These are phyloP conservation scores for Colletotrichum paranaense DNA, from an alignment of 2,329 filamentous ascomycete species.

Conservation along the genomic window DNA sequence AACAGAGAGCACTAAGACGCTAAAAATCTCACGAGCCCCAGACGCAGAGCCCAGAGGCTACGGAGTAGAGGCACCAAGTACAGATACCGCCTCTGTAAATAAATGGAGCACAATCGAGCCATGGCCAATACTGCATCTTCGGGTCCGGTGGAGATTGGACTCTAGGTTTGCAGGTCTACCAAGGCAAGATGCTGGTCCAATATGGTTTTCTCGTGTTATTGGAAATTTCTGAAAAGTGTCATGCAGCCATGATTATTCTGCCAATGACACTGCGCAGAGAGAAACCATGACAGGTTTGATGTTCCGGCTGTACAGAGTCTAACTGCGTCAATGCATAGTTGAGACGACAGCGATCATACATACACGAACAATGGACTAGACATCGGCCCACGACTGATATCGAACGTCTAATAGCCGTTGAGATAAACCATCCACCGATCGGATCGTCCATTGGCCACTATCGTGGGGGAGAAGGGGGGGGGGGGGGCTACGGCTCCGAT, in stretches of 20 bases:
- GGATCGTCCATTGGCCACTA: neutral
- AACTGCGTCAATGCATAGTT: neutral
- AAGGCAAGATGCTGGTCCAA: neutral
- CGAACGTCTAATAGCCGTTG: neutral
- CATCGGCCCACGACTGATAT: neutral
- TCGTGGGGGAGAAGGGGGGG: neutral
- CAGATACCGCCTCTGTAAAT: neutral
- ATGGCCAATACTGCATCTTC: slow-evolving; percentile 11
- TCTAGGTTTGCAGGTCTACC: neutral
- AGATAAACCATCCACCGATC: neutral
- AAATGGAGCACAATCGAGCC: slow-evolving; percentile 1
- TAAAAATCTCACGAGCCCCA: slow-evolving; percentile 13
- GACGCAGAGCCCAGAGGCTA: neutral
- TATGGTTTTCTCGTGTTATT: neutral
- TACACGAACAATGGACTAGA: too few species aligned
- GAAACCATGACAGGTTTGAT: neutral
- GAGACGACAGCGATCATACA: neutral
- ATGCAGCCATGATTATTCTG: neutral
- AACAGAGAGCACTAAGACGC: slow-evolving; percentile 5
- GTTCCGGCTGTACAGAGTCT: neutral
- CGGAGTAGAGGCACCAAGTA: neutral
- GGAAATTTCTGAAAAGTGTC: neutral
- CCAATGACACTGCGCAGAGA: neutral
- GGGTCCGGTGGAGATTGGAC: neutral
- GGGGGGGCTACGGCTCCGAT: neutral